Evolutionary conservation across 768 basidiomycete species (phyloP), one percentile per base, ranked within the genome.

Genomic region (Naganishia antarctica): DNA sequence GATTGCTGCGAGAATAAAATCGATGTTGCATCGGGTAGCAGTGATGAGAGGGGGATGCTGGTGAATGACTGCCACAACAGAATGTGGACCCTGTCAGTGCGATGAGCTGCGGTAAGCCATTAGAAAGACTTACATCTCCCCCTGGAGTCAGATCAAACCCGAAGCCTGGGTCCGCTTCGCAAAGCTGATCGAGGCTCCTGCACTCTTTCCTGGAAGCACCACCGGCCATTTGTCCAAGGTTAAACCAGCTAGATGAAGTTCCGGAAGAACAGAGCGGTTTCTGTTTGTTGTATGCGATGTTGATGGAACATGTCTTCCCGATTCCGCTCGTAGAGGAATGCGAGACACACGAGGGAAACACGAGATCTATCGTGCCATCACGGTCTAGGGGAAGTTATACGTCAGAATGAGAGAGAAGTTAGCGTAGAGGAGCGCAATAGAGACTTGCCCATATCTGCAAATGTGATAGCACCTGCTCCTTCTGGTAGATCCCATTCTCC

Each of bases 341-440:
- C 2, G 81, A 83, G 0, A 81, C 78, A 74, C 96, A 99, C 0
- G 88, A 88, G 0, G 90, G 83, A 73, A 97, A 91, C 47, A 99
- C 82, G 83, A 98, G 85, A 75, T 98, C 96, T 32, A 98, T 88
- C 0, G 94, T 93, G 0, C 96, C 96, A 70, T 98, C 96, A 7
- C 96, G 86, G 72, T 98, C 93, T 78, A 61, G 4, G 8, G 7
- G 23, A 59, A 58, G 18, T 50, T n/a, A 31, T 5, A 64, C 32
- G 31, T 26, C 43, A 25, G 21, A 46, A 25, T 16, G 18, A 58
- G 37, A 6, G 26, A 29, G 15, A 23, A 6, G 44, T 29, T 47
- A n/a, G n/a, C 12, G 26, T 16, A 11, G 28, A 25, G 6, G 60
- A 25, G 11, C 11, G 1, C 46, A 46, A n/a, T 4, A 45, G 25